Evolutionary conservation across 2,329 filamentous ascomycete genomes (phyloP).

Genomic region (Nigrospora sphaerica): DNA sequence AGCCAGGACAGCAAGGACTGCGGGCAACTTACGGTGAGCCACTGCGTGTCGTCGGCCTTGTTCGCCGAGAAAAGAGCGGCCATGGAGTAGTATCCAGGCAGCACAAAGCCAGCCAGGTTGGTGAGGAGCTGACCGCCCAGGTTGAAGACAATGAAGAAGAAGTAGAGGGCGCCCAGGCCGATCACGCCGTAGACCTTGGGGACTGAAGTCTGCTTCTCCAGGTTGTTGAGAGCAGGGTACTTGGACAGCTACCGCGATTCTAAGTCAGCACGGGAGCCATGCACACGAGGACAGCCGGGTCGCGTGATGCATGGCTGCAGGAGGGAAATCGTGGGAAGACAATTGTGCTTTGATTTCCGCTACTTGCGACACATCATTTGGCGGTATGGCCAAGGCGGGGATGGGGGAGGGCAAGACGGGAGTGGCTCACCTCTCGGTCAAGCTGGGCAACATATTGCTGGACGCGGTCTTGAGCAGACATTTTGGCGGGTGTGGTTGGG

Average conservation of each 20-base stretch:
- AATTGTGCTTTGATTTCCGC: too few species aligned
- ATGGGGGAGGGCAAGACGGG: not conserved
- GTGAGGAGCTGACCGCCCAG: conserved; percentile 82
- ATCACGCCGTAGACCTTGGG: conserved; percentile 82
- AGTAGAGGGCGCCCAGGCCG: conserved; percentile 71
- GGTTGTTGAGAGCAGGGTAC: conserved; percentile 75
- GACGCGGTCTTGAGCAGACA: conserved; percentile 71
- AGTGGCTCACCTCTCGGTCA: conserved; percentile 66
- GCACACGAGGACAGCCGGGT: conserved; percentile 4
- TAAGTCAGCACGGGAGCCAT: conserved; percentile 10
- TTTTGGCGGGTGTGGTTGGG: conserved; percentile 30
- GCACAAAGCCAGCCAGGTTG: conserved; percentile 76
- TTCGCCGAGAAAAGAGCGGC: conserved; percentile 64
- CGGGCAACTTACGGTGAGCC: conserved; percentile 55
- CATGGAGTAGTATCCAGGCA: conserved; percentile 81
- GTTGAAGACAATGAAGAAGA: conserved; percentile 91
- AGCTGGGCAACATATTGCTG: conserved; percentile 72
- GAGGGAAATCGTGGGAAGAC: too few species aligned
- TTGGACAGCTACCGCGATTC: conserved; percentile 62
- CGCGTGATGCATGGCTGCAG: not conserved
- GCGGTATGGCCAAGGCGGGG: too few species aligned
- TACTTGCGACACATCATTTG: too few species aligned
- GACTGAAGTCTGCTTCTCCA: conserved; percentile 76
- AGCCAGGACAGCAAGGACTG: not conserved
- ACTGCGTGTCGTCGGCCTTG: conserved; percentile 78